These are phyloP conservation scores for Adansonia gregorii DNA, from an alignment of 441 rosid genomes.

Conservation along the genomic window DNA sequence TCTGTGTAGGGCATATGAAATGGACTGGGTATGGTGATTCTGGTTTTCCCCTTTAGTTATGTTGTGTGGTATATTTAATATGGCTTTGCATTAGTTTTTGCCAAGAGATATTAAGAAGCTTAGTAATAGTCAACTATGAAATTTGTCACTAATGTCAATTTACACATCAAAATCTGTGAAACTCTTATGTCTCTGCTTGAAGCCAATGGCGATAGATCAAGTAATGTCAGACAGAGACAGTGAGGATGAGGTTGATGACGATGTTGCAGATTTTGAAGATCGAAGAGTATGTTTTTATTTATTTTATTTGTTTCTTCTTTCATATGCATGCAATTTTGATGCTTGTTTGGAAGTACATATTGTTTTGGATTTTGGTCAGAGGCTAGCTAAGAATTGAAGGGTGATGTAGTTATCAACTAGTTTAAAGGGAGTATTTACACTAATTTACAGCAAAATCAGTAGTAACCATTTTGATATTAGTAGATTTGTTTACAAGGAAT, in stretches of 20 bases:
- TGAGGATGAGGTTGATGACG: constrained; percentile 98
- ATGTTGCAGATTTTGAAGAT: constrained; percentile 98
- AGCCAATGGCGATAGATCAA: constrained; percentile 95
- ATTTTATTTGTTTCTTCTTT: constrained; percentile 1
- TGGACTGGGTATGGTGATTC: constrained; percentile 9
- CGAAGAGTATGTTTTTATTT: constrained; percentile 63
- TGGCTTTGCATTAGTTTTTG: constrained; percentile 18
- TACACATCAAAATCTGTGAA: constrained; percentile 24
- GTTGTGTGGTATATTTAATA: constrained; percentile 9
- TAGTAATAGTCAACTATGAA: background rate
- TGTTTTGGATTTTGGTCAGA: background rate
- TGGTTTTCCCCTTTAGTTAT: constrained; percentile 15
- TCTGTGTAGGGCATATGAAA: constrained; percentile 12
- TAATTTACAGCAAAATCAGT: background rate
- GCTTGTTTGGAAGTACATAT: background rate
- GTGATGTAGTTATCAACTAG: background rate
- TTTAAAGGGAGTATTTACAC: background rate
- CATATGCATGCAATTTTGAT: background rate
- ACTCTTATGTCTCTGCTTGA: constrained; percentile 29
- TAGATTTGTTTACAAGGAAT: constrained; percentile 1
- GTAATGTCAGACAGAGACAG: constrained; percentile 90
- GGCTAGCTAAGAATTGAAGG: background rate
- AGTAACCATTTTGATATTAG: background rate
- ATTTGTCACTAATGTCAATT: constrained; percentile 1
- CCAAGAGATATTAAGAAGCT: background rate